phyloP scores from a whole-genome alignment of 2,329 filamentous ascomycete genomes.

The Aspergillus novoparasiticus region DNA sequence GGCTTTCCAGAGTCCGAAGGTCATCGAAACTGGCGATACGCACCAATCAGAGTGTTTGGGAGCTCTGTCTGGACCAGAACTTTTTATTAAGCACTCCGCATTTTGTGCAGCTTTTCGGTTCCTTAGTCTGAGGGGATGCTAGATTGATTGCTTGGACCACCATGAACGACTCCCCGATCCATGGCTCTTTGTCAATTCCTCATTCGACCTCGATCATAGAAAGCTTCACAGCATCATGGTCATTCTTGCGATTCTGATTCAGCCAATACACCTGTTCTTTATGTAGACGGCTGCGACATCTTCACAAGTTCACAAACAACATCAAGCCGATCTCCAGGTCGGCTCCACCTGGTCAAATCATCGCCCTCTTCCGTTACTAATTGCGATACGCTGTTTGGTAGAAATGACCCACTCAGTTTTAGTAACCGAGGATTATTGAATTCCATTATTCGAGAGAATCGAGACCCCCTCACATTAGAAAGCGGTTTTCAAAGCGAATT shows the following conservation, averaged over 20 bases:
- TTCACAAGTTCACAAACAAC: background rate
- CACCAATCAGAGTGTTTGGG: conserved; percentile 17
- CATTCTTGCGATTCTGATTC: too few species aligned
- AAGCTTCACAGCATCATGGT: background rate
- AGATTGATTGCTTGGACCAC: background rate
- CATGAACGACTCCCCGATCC: background rate
- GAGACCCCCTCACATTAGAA: too few species aligned
- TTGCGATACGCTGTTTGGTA: conserved; percentile 26
- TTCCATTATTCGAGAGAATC: background rate
- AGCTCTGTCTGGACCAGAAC: conserved; percentile 17
- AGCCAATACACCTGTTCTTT: background rate
- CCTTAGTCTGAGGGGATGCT: background rate
- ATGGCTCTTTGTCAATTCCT: background rate
- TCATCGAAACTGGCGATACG: conserved; percentile 8
- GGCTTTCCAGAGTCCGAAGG: conserved; percentile 8
- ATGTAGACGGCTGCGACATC: background rate
- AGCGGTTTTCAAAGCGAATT: too few species aligned
- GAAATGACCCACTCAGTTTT: conserved; percentile 8
- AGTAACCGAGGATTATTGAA: conserved; percentile 9
- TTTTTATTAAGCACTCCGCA: conserved; percentile 13
- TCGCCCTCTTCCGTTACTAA: conserved; percentile 26
- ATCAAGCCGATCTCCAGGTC: conserved; percentile 1
- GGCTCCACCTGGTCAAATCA: conserved; percentile 2
- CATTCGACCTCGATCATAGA: background rate
- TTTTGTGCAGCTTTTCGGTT: conserved; percentile 9